Percentiles rank a stretch among this genome's conserved stretches.
These are phyloP conservation scores for Corylus americana DNA, from an alignment of 306 rosid genomes.

Conservation along the genomic window DNA sequence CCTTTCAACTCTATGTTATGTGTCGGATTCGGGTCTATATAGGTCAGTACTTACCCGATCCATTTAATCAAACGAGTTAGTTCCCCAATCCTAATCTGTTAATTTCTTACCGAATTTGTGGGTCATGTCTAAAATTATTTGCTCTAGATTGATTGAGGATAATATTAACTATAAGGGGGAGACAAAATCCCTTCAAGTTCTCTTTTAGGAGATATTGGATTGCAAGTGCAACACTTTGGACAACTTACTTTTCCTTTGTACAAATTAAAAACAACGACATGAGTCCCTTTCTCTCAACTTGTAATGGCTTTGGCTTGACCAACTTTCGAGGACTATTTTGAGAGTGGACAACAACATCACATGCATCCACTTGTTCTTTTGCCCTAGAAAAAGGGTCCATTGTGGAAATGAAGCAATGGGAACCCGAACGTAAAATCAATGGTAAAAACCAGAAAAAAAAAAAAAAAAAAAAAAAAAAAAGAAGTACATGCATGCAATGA, in stretches of 20 bases:
- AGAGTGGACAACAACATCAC: not conserved
- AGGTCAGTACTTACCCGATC: too few relatives aligned
- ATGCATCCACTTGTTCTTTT: not conserved
- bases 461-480: too few relatives aligned
- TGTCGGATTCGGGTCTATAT: too few relatives aligned
- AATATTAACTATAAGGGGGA: not conserved
- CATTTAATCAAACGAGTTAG: too few relatives aligned
- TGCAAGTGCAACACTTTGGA: conserved; percentile 3
- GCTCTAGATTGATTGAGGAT: not conserved
- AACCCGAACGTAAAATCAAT: not conserved
- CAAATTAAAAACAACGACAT: conserved; percentile 18
- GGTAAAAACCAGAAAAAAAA: not conserved
- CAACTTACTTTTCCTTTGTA: conserved; percentile 5
- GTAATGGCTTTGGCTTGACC: not conserved
- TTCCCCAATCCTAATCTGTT: too few relatives aligned
- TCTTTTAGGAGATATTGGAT: conserved; percentile 2
- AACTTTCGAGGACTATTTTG: not conserved
- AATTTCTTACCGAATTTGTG: too few relatives aligned
- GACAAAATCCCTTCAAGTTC: conserved; percentile 12
- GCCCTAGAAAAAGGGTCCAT: not conserved
- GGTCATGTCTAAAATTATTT: too few relatives aligned
- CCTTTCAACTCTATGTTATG: too few relatives aligned
- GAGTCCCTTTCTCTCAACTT: conserved; percentile 38
- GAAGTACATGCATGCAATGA: not conserved
- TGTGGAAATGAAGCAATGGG: not conserved